Evolutionary conservation across 1,139 yeast species (phyloP), one percentile per base, ranked within the genome.

Genomic region (Debaryomyces robertsiae): DNA sequence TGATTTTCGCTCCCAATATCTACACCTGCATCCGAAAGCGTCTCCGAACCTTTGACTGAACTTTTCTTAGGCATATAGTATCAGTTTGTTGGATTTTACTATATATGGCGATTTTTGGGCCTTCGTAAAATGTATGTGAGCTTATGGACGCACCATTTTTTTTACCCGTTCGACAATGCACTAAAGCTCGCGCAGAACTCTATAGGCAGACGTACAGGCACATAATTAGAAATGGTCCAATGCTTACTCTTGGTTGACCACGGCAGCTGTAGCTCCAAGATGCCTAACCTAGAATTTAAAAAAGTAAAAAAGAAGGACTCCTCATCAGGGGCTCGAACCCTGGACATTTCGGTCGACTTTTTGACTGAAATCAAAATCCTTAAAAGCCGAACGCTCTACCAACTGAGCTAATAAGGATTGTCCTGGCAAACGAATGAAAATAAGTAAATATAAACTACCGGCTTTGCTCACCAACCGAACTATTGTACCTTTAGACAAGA

Each of bases 251-350:
- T n/a, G n/a, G n/a, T n/a, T n/a, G n/a, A n/a, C n/a, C n/a, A n/a
- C n/a, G n/a, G n/a, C n/a, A n/a, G n/a, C n/a, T n/a, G n/a, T n/a
- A n/a, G n/a, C n/a, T n/a, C n/a, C n/a, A n/a, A n/a, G n/a, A n/a
- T n/a, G n/a, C n/a, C n/a, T n/a, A n/a, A n/a, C n/a, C n/a, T n/a
- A n/a, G n/a, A n/a, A n/a, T n/a, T n/a, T n/a, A n/a, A n/a, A n/a
- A n/a, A n/a, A n/a, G n/a, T n/a, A 33, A 27, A 40, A 40, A 40
- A 40, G 35, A 29, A 30, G 36, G 30, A 40, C 42, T 40, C 42
- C 42, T 40, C 42, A 39, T 39, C 42, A 39, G 42, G 42, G 42
- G 42, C 42, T 39, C 42, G 42, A 39, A 39, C 42, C 42, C 42
- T 39, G 42, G 42, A 39, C 42, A 39, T 39, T 39, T 39, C 42